Conservation (phyloP, 495 filamentous ascomycete species). For the Aspergillus funiculosus region DNA sequence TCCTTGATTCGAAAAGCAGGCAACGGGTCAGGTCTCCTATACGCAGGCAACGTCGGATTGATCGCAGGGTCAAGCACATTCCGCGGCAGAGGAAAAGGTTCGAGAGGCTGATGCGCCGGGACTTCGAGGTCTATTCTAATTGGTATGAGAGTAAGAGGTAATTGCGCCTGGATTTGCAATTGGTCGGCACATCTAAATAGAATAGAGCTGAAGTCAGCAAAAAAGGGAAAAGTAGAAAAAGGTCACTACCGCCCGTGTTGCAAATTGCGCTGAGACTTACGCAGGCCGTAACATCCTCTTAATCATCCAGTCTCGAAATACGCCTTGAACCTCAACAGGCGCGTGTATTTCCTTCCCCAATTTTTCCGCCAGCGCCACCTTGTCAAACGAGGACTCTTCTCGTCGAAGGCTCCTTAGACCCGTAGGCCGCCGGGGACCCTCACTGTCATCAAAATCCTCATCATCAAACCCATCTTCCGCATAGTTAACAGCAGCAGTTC, state of each 20-base stretch:
- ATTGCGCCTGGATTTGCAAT: conserved; percentile 71
- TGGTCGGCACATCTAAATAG: conserved; percentile 50
- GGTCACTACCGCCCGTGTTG: neutral
- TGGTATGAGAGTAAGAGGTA: conserved; percentile 86
- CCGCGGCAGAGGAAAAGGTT: conserved; percentile 63
- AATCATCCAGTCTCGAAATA: conserved; percentile 93
- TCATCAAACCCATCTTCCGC: conserved; percentile 94
- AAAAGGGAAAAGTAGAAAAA: conserved; percentile 4
- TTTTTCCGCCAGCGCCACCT: conserved; percentile 60
- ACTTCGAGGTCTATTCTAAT: conserved; percentile 96
- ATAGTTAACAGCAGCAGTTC: conserved; percentile 94
- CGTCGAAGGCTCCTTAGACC: conserved; percentile 75
- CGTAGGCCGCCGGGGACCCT: conserved; percentile 70
- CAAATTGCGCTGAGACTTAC: conserved; percentile 26
- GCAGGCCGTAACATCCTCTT: conserved; percentile 57
- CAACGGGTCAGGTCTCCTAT: conserved; percentile 67
- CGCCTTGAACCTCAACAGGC: conserved; percentile 80
- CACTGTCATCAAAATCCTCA: conserved; percentile 86
- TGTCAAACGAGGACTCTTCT: conserved; percentile 63
- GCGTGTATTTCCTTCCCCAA: conserved; percentile 75
- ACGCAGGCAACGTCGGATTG: conserved; percentile 63
- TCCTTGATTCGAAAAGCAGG: conserved; percentile 85
- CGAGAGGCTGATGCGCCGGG: conserved; percentile 64
- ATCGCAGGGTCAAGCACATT: conserved; percentile 56
- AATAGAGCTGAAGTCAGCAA: conserved; percentile 16